Percentiles rank a stretch among this genome's conserved stretches.
phyloP scores from a whole-genome alignment of 2,329 filamentous ascomycete genomes.

The Endothia cerciana region DNA sequence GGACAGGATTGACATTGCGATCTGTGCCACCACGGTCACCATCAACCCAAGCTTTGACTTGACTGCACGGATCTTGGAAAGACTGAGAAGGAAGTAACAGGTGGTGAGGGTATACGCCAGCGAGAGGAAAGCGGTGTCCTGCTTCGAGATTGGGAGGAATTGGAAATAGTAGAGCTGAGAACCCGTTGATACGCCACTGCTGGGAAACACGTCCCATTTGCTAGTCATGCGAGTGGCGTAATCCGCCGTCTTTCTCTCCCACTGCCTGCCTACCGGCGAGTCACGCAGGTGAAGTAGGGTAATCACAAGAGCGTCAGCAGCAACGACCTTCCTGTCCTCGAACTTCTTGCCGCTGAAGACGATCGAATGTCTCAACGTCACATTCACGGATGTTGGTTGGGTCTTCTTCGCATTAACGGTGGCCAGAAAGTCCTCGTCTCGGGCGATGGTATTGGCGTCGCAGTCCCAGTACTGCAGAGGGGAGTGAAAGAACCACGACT shows the following conservation, averaged over 20 bases:
- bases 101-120: constrained; percentile 67
- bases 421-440: constrained; percentile 64
- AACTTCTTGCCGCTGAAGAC: constrained; percentile 84
- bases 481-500: constrained; percentile 81
- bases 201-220: constrained; percentile 69
- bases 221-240: constrained; percentile 54
- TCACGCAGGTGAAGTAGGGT: constrained; percentile 72
- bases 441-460: constrained; percentile 58
- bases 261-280: constrained; percentile 65
- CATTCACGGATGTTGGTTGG: constrained; percentile 69
- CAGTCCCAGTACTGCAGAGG: constrained; percentile 81
- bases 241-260: constrained; percentile 62
- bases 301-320: constrained; percentile 78
- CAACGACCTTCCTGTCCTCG: constrained; percentile 66
- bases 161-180: constrained; percentile 78
- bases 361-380: constrained; percentile 76
- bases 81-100: constrained; percentile 67
- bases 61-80: constrained; percentile 72
- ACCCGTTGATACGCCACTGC: constrained; percentile 54
- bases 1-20: constrained; percentile 72
- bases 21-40: constrained; percentile 70
- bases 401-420: constrained; percentile 71
- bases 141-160: constrained; percentile 71
- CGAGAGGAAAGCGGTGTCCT: constrained; percentile 66
- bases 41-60: constrained; percentile 77